phyloP scores from a whole-genome alignment of 139 green algal species.

The Zygnema cylindricum region DNA sequence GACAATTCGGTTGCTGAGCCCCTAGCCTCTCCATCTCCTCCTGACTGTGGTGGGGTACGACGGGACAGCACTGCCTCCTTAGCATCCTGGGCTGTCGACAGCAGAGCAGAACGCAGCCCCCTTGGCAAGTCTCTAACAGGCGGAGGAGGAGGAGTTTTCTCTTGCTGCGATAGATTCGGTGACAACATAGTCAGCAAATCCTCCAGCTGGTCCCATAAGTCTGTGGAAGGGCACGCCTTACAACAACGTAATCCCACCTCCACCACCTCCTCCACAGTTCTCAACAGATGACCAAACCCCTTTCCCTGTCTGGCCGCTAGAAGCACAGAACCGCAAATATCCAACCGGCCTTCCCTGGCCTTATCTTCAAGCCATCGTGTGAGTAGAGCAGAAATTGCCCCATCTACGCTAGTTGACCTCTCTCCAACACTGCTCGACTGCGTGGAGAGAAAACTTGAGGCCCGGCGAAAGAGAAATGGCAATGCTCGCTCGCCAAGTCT shows the following conservation, averaged over 20 bases:
- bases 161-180: background rate
- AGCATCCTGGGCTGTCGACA: background rate
- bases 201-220: conserved; percentile 26
- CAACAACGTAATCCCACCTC: conserved; percentile 30
- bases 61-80: background rate
- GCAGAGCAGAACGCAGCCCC: background rate
- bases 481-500: conserved; percentile 39
- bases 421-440: background rate
- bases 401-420: background rate
- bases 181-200: background rate
- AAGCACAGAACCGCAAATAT: background rate
- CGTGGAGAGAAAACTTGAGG: background rate
- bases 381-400: background rate
- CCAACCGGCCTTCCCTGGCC: background rate
- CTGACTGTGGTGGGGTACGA: too few species aligned
- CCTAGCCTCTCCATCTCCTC: too few species aligned
- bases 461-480: conserved; percentile 46
- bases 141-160: conserved; percentile 12
- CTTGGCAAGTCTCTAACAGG: background rate
- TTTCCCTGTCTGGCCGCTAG: background rate
- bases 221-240: conserved; percentile 25
- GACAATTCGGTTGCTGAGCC: background rate
- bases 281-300: background rate
- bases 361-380: background rate
- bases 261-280: conserved; percentile 9